phyloP scores from a whole-genome alignment of 345 rosid species.

The Viola odorata region DNA sequence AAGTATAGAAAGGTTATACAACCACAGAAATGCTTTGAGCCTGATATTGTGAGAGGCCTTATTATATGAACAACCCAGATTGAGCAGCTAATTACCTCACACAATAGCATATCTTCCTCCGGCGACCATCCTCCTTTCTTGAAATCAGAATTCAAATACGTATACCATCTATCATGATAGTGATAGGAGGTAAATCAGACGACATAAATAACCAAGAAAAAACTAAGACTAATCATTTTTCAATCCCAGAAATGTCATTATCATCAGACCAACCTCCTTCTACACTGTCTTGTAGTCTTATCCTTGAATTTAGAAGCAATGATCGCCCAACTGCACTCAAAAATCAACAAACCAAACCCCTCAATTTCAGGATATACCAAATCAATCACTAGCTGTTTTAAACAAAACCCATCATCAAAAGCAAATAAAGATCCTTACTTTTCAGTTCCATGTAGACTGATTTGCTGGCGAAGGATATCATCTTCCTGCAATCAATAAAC shows the following conservation, averaged over 20 bases:
- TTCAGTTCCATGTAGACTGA: slow-evolving; percentile 75
- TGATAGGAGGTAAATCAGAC: slow-evolving; percentile 16
- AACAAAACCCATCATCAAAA: slow-evolving; percentile 2
- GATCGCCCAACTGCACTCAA: slow-evolving; percentile 73
- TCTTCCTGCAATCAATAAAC: slow-evolving; percentile 60
- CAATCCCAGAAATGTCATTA: neutral
- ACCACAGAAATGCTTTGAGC: too few relatives aligned
- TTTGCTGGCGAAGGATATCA: slow-evolving; percentile 81
- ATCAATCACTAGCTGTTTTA: neutral
- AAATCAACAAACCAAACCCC: slow-evolving; percentile 8
- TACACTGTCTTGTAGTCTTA: slow-evolving; percentile 94
- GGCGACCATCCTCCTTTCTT: slow-evolving; percentile 99
- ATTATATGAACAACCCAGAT: too few relatives aligned
- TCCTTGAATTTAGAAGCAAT: slow-evolving; percentile 89
- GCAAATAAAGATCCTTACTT: slow-evolving; percentile 39
- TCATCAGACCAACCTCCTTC: slow-evolving; percentile 61
- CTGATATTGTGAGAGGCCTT: too few relatives aligned
- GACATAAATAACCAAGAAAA: neutral
- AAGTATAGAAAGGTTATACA: too few relatives aligned
- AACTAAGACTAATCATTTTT: too few relatives aligned
- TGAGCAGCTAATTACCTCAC: slow-evolving; percentile 52
- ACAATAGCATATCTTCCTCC: slow-evolving; percentile 88
- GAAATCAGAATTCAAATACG: slow-evolving; percentile 92
- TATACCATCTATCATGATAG: slow-evolving; percentile 68
- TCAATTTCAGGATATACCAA: slow-evolving; percentile 4